Percentiles rank a stretch among this genome's conserved stretches.
Conservation (phyloP, 1,284 basidiomycete genomes). For the Pseudozyma sp. region DNA sequence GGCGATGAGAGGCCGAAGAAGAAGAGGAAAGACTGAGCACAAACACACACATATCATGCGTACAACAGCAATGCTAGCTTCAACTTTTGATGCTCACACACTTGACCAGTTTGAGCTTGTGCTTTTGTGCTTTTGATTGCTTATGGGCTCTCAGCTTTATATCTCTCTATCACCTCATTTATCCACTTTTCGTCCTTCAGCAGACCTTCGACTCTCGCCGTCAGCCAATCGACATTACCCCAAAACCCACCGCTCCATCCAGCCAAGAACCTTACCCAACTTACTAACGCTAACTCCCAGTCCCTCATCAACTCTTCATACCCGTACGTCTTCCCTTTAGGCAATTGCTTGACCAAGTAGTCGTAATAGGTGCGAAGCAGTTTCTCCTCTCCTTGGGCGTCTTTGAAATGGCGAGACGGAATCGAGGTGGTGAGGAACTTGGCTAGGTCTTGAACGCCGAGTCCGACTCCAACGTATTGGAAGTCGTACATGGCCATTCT, state of each 20-base stretch:
- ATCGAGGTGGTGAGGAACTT: slow-evolving; percentile 52
- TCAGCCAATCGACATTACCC: slow-evolving; percentile 52
- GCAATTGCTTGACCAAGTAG: slow-evolving; percentile 4
- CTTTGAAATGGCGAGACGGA: slow-evolving; percentile 1
- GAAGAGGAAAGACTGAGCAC: slow-evolving; percentile 52
- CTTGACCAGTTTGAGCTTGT: neutral
- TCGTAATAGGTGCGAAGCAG: slow-evolving; percentile 32
- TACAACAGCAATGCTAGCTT: neutral
- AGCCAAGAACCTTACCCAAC: slow-evolving; percentile 50
- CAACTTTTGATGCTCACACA: neutral
- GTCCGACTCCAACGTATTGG: slow-evolving; percentile 50
- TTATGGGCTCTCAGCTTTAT: slow-evolving; percentile 1
- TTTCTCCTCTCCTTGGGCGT: slow-evolving; percentile 8
- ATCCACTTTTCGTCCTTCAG: slow-evolving; percentile 34
- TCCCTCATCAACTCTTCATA: slow-evolving; percentile 25
- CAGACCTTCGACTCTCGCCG: slow-evolving; percentile 24
- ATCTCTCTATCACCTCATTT: slow-evolving; percentile 3
- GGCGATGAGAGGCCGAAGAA: slow-evolving; percentile 55
- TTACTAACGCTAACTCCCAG: slow-evolving; percentile 49
- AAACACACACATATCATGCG: neutral
- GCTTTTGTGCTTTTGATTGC: neutral
- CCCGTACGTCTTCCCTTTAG: slow-evolving; percentile 18
- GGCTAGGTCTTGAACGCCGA: slow-evolving; percentile 49
- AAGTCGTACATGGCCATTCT: slow-evolving; percentile 55
- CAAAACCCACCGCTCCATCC: slow-evolving; percentile 55